Conservation (phyloP, 192 early-diverging fungal genomes). For the Mortierella alpina region DNA sequence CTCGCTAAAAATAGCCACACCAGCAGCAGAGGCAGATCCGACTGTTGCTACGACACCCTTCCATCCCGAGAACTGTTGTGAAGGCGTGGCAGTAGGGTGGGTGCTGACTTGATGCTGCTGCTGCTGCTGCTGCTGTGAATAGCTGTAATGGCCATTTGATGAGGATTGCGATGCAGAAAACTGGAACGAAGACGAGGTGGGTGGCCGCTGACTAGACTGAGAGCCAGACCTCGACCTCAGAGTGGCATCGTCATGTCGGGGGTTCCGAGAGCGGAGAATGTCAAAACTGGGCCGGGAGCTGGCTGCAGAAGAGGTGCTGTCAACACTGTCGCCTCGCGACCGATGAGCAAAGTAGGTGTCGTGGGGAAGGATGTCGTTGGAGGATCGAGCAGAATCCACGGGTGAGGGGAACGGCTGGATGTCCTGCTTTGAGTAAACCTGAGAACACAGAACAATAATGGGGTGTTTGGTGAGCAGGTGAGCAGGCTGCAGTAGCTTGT, state of each 20-base stretch:
- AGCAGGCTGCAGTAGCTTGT: not conserved
- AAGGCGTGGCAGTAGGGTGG: not conserved
- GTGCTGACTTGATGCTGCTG: slow-evolving; percentile 19
- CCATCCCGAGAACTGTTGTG: slow-evolving; percentile 63
- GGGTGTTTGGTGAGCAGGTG: not conserved
- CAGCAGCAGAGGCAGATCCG: slow-evolving; percentile 69
- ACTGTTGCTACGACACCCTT: slow-evolving; percentile 70
- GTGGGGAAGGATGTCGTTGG: slow-evolving; percentile 32
- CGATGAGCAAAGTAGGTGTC: slow-evolving; percentile 52
- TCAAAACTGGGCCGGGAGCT: slow-evolving; percentile 46
- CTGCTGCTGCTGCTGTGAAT: slow-evolving; percentile 24
- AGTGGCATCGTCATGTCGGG: slow-evolving; percentile 42
- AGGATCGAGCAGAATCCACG: slow-evolving; percentile 52
- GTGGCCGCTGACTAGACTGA: slow-evolving; percentile 25
- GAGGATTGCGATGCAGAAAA: slow-evolving; percentile 7
- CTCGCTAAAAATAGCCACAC: slow-evolving; percentile 85
- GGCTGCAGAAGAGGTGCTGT: slow-evolving; percentile 29
- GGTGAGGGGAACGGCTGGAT: slow-evolving; percentile 43
- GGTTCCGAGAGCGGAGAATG: slow-evolving; percentile 29
- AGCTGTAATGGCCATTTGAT: slow-evolving; percentile 9
- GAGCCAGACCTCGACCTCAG: slow-evolving; percentile 38
- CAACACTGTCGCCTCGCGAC: slow-evolving; percentile 38
- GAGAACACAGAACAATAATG: slow-evolving; percentile 1
- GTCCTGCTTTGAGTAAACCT: slow-evolving; percentile 48
- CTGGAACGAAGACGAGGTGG: slow-evolving; percentile 39